Evolutionary conservation across 2,329 filamentous ascomycete genomes (phyloP), one percentile per base, ranked within the genome.

Genomic region (Curvularia spicifera): DNA sequence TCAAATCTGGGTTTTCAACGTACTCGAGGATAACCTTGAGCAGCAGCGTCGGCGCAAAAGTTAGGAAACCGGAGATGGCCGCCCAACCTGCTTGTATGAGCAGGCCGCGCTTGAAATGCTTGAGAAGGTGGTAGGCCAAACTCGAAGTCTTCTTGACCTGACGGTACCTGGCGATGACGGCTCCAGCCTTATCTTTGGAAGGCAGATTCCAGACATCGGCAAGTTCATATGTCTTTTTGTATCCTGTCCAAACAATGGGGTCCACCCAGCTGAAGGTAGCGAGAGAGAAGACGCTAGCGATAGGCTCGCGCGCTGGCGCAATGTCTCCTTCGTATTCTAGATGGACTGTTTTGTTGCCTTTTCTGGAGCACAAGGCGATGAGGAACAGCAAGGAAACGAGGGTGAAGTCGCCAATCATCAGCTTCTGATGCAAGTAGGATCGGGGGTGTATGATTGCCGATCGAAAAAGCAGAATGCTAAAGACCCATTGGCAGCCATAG

Each of bases 241-340:
- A 98, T 13, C 95, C 95, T 66, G 90, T 88, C 87, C 89, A 93
- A 43, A 99, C 89, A 64, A 99, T 90, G 0, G 88, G 79, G 76
- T 98, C 93, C 20, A 97, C 87, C 95, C 95, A 99, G 20, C 87
- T 82, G 74, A 97, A 99, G 2, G 92, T 95, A 22, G 88, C 88
- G 44, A 96, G 82, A 2, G 95, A 98, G 61, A 98, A 86, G 6
- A 98, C 79, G 74, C 94, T 98, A 1, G 95, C 93, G 37, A 91
- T 83, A 6, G 93, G 91, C 75, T 99, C 93, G 61, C 85, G 87
- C 3, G 93, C 94, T 20, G 95, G 95, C 71, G 94, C 87, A 51
- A 99, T 86, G 31, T 89, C 90, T 60, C 91, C 91, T 76, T 97
- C 93, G 82, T 93, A 93, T 76, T 97, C 92, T 70, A 98, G 76